Evolutionary conservation across 2,329 filamentous ascomycete genomes (phyloP), one percentile per base, ranked within the genome.

Genomic region (Neonectria punicea): DNA sequence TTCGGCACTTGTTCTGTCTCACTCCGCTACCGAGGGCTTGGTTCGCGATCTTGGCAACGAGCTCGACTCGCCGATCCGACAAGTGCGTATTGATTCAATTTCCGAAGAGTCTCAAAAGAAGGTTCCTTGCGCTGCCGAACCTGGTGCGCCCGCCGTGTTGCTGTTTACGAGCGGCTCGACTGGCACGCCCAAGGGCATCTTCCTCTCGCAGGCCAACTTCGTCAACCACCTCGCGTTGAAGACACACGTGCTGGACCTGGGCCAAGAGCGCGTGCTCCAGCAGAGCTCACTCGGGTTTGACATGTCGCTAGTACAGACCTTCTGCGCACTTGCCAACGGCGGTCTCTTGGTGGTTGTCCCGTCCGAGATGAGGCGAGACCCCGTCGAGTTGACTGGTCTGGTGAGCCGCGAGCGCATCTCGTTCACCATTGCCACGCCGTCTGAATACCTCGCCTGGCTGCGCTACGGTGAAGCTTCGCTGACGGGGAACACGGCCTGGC

Each of bases 241-340:
- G 2, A 67, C 53, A 4, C 50, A 62, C 11, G 66, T 65, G 5
- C 60, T 67, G n/a, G 61, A 63, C 0, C 54, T 77, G 0, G 67
- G 68, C 0, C 63, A 67, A 2, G 77, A 78, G 22, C 67, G 65
- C 0, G 73, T 79, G 0, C 71, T 83, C 1, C 80, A 82, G 55
- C 80, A 83, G 62, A 81, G 74, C 16, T 73, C 81, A 0, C 76
- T 73, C 30, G 75, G 74, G 10, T 84, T 84, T 67, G 82, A 85
- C 57, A 69, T 82, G 62, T 80, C 81, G 0, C 44, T 83, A 1
- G 66, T 66, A 3, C 80, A 84, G 65, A 76, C 78, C 7, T 75
- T 82, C 53, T 67, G 69, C 3, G 76, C 77, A 0, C 71, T 84
- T 2, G 67, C 70, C 9, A 75, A 74, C 25, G 82, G 81, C 0